These are phyloP conservation scores for Fragaria nilgerrensis DNA, from an alignment of 306 rosid species.

Conservation along the genomic window DNA sequence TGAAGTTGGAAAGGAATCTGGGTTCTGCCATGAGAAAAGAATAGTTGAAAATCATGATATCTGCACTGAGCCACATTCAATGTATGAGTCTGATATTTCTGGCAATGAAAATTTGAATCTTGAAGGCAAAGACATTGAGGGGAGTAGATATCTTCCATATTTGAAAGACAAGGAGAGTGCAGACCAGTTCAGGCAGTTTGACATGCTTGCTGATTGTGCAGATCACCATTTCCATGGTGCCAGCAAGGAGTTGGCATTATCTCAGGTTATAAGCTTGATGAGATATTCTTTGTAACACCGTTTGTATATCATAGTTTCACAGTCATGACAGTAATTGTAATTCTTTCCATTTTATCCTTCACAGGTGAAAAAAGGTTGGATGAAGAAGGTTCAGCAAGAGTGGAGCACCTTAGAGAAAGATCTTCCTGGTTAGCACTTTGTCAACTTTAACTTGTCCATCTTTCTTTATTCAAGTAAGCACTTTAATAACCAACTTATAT, in stretches of 20 bases:
- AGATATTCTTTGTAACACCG: background rate
- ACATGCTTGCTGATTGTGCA: slow-evolving; percentile 57
- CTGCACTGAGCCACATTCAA: slow-evolving; percentile 35
- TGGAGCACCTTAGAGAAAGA: slow-evolving; percentile 82
- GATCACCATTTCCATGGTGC: slow-evolving; percentile 73
- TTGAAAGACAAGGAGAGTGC: slow-evolving; percentile 33
- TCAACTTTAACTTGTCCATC: slow-evolving; percentile 7
- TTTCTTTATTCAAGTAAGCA: slow-evolving; percentile 1
- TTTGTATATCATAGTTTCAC: slow-evolving; percentile 1
- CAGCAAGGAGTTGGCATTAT: slow-evolving; percentile 45
- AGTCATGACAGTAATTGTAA: slow-evolving; percentile 10
- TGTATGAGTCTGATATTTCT: slow-evolving; percentile 29
- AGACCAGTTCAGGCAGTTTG: slow-evolving; percentile 61
- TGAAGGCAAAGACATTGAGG: slow-evolving; percentile 27
- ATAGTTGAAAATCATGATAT: slow-evolving; percentile 38
- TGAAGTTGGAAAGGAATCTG: slow-evolving; percentile 49
- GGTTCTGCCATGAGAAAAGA: slow-evolving; percentile 37
- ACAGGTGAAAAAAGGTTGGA: slow-evolving; percentile 72
- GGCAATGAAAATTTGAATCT: slow-evolving; percentile 31
- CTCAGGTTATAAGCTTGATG: slow-evolving; percentile 61
- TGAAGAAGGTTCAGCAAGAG: slow-evolving; percentile 86
- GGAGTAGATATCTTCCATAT: slow-evolving; percentile 30
- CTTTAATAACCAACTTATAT: background rate
- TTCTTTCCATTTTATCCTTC: slow-evolving; percentile 21
- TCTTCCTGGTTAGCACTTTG: slow-evolving; percentile 70